Evolutionary conservation across 202 grass and related monocot genomes (phyloP).

Genomic region (Panicum hallii): DNA sequence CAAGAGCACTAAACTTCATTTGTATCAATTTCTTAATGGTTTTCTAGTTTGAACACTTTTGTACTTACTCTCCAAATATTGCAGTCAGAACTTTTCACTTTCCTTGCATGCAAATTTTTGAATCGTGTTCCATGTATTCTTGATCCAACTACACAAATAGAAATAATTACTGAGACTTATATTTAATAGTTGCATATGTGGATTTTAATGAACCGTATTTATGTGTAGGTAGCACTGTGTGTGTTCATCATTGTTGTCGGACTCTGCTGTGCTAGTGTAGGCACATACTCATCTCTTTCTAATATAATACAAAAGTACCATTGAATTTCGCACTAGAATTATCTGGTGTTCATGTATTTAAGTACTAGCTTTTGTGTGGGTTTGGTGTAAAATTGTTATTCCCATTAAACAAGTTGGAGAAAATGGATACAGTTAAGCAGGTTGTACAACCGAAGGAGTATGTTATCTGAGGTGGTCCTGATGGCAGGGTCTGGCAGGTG

Average conservation of each 20-base stretch:
- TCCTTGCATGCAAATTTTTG: slow-evolving; percentile 3
- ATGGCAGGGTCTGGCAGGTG: not conserved
- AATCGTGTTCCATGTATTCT: not conserved
- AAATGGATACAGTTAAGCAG: not conserved
- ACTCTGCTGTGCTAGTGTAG: slow-evolving; percentile 48
- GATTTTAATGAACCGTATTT: not conserved
- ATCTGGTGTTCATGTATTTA: not conserved
- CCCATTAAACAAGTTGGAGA: not conserved
- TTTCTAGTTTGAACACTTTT: not conserved
- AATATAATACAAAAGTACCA: slow-evolving; percentile 59
- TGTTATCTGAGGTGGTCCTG: not conserved
- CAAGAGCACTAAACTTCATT: not conserved
- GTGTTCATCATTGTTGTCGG: slow-evolving; percentile 49
- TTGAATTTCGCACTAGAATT: slow-evolving; percentile 25
- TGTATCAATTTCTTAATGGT: not conserved
- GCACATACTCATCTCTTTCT: slow-evolving; percentile 60
- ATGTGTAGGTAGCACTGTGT: slow-evolving; percentile 44
- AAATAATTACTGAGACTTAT: not conserved
- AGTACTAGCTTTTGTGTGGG: not conserved
- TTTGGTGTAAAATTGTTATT: slow-evolving; percentile 22
- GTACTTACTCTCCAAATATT: not conserved
- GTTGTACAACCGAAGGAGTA: not conserved
- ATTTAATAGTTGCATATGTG: not conserved
- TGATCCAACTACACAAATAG: not conserved
- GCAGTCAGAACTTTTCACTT: not conserved